Evolutionary conservation across 2,329 filamentous ascomycete species (phyloP).

Genomic region (Pseudogymnoascus sp.): DNA sequence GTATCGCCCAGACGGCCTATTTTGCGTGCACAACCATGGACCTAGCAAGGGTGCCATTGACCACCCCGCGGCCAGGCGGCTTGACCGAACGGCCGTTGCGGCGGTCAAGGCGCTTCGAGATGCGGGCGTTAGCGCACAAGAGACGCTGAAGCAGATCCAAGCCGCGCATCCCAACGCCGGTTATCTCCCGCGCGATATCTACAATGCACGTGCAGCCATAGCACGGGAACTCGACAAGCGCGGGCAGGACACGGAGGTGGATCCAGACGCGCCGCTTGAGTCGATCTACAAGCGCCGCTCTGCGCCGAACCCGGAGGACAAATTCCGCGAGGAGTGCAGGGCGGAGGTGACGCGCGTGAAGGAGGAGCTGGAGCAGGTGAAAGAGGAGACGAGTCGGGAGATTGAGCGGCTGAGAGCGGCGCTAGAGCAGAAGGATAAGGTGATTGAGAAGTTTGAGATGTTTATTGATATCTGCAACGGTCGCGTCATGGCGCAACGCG

Average conservation of each 20-base stretch:
- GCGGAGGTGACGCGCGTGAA: slow-evolving; percentile 51
- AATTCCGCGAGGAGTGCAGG: slow-evolving; percentile 53
- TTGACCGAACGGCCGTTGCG: slow-evolving; percentile 61
- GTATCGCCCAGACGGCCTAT: slow-evolving; percentile 51
- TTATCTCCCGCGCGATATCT: slow-evolving; percentile 57
- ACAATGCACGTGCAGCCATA: slow-evolving; percentile 60
- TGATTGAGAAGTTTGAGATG: slow-evolving; percentile 58
- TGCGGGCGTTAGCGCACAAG: slow-evolving; percentile 54
- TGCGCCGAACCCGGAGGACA: slow-evolving; percentile 45
- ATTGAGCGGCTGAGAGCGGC: slow-evolving; percentile 51
- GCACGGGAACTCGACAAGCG: slow-evolving; percentile 58
- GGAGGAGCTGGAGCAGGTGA: slow-evolving; percentile 48
- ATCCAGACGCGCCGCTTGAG: slow-evolving; percentile 46
- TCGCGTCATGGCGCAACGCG: slow-evolving; percentile 55
- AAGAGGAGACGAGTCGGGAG: slow-evolving; percentile 49
- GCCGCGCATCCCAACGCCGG: slow-evolving; percentile 56
- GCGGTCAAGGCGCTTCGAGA: slow-evolving; percentile 60
- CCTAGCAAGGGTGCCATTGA: slow-evolving; percentile 60
- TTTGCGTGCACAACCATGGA: slow-evolving; percentile 56
- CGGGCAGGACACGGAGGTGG: slow-evolving; percentile 42
- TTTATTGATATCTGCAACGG: slow-evolving; percentile 64
- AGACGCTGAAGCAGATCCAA: slow-evolving; percentile 60
- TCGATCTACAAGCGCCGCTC: slow-evolving; percentile 55
- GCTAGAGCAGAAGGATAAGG: slow-evolving; percentile 55
- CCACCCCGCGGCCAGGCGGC: slow-evolving; percentile 56